Base-by-base conservation (phyloP, 768 basidiomycete genomes). In the Suillus ampliporus region DNA sequence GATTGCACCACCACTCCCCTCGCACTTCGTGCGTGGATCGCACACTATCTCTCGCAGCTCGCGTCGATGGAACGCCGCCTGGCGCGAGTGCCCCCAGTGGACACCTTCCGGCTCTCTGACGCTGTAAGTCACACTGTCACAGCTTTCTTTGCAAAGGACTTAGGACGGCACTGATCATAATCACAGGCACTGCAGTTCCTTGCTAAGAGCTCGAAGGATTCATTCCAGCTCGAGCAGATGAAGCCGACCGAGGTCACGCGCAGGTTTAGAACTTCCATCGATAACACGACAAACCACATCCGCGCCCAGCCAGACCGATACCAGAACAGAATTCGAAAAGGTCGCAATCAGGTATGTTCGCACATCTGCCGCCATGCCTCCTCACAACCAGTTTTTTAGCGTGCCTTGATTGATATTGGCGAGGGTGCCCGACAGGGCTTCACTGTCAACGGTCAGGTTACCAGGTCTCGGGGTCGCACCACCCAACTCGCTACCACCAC, bases 341-440 rank as follows among this genome's bases (percentile, higher is more conserved):
- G 80, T 9, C 31, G 38, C 0, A 66, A 73, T n/a, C 79, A 82
- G 74, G 86, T 82, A 64, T 61, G 75, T 68, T n/a, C n/a, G n/a
- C n/a, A n/a, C 26, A 19, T 40, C 50, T 4, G 34, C 4, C 35
- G 21, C 3, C 5, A 13, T 51, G 35, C 28, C 8, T 48, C 31
- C 8, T 62, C 46, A 28, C 15, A 14, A 13, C 23, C 19, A 19
- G 56, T 43, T 58, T 3, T 61, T 21, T 34, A 75, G 75, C 40
- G 64, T 26, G 61, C 61, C n/a, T 58, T 31, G 1, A 62, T 78
- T 1, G 62, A 65, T 46, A 68, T 82, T 53, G 56, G 67, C 37
- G 35, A 37, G n/a, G 2, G 47, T 41, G 67, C 57, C 2, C 67
- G 75, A 31, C 69, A 70, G 4, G 44, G 62, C 9, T 78, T 67